Evolutionary conservation across 352 stramenopile genomes (phyloP).

Genomic region (Pythium aphanidermatum): DNA sequence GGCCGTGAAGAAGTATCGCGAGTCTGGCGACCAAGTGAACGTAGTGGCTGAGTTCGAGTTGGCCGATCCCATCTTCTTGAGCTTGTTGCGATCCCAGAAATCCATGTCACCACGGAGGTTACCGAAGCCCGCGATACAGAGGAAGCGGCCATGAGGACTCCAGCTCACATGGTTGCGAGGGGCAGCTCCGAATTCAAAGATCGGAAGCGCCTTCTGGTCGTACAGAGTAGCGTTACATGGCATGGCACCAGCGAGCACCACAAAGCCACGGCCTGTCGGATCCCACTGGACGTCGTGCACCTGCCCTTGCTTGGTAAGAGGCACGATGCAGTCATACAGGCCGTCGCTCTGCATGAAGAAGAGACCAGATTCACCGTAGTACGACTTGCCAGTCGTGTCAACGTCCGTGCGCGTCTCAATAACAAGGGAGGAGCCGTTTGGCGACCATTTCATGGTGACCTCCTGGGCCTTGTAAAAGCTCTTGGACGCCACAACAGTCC

Average conservation of each 20-base stretch:
- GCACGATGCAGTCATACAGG: slow-evolving; percentile 89
- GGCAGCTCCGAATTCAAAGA: slow-evolving; percentile 95
- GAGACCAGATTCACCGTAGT: slow-evolving; percentile 96
- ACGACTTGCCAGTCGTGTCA: slow-evolving; percentile 92
- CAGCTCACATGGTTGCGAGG: slow-evolving; percentile 96
- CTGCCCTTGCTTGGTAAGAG: slow-evolving; percentile 83
- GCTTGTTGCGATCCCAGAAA: slow-evolving; percentile 95
- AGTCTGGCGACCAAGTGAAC: slow-evolving; percentile 93
- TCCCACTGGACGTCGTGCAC: slow-evolving; percentile 96
- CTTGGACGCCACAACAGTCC: slow-evolving; percentile 68
- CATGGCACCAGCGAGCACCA: slow-evolving; percentile 94
- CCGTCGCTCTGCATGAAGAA: slow-evolving; percentile 94
- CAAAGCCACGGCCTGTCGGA: slow-evolving; percentile 89
- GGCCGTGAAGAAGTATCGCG: slow-evolving; percentile 92
- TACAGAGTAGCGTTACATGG: slow-evolving; percentile 94
- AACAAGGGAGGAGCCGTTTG: slow-evolving; percentile 78
- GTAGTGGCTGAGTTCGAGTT: slow-evolving; percentile 77
- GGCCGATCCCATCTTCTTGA: slow-evolving; percentile 90
- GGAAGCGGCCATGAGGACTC: slow-evolving; percentile 94
- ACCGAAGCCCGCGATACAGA: slow-evolving; percentile 94
- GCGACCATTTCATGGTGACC: slow-evolving; percentile 87
- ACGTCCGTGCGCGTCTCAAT: slow-evolving; percentile 91
- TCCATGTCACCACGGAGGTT: slow-evolving; percentile 97
- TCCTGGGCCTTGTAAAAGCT: slow-evolving; percentile 91
- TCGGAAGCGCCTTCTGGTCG: slow-evolving; percentile 92